Conservation (phyloP, 768 basidiomycete genomes). For the Steccherinum ochraceum region DNA sequence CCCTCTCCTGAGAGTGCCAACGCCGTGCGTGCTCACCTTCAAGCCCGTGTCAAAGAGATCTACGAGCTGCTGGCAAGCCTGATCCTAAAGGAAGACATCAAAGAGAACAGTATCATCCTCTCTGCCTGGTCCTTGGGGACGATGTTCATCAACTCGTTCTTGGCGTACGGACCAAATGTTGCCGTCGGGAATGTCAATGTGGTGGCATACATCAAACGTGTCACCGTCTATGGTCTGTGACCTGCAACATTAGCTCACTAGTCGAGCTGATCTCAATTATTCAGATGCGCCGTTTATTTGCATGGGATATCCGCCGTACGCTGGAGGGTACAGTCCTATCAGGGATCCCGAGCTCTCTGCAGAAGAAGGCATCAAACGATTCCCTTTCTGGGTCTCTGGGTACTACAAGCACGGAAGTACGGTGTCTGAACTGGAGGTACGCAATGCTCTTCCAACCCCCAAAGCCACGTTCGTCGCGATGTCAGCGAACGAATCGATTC, state of each 20-base stretch:
- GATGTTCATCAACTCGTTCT: background rate
- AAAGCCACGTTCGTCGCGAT: background rate
- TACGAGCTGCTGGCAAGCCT: background rate
- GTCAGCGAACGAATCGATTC: background rate
- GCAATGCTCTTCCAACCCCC: background rate
- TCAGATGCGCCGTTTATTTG: background rate
- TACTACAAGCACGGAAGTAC: background rate
- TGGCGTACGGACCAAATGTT: background rate
- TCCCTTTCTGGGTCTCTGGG: background rate
- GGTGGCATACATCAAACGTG: background rate
- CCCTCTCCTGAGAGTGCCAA: background rate
- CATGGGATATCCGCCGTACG: background rate
- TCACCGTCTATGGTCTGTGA: background rate
- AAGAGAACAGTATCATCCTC: slow-evolving; percentile 2
- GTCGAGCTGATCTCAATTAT: background rate
- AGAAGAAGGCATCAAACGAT: background rate
- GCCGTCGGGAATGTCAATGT: background rate
- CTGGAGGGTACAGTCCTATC: background rate
- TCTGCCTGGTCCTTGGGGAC: slow-evolving; percentile 5
- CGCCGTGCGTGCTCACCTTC: background rate
- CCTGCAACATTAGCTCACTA: no score
- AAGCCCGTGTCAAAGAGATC: background rate
- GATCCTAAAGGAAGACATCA: background rate
- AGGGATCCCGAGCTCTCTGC: background rate
- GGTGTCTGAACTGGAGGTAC: background rate